Evolutionary conservation across 192 early-diverging fungal genomes (phyloP), one percentile per base, ranked within the genome.

Genomic region (Podila epigama): DNA sequence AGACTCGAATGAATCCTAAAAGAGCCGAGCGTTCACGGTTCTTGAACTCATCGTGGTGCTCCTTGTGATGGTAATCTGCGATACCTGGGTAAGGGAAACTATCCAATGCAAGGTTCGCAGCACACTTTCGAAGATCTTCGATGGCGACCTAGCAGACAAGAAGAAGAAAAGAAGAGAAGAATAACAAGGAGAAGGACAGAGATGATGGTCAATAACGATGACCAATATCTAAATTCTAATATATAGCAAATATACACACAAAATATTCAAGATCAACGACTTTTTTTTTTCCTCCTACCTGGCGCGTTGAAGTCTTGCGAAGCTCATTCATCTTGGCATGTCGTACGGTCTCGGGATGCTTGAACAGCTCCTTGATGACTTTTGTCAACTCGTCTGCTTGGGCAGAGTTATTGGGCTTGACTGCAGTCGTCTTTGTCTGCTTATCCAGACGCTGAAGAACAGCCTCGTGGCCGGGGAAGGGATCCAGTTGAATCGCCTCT

Each of bases 61-160:
- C 75, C 37, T 63, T 80, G 37, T 84, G 79, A 80, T 87, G 88
- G 39, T 80, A 79, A 32, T 91, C 85, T 50, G 85, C 86, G 15
- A 69, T 85, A 34, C 79, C 70, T 5, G 71, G 63, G 27, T 64
- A 79, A 22, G 79, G 67, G 66, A 92, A 92, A 32, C 82, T 81
- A n/a, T 82, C 72, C 25, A 71, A 35, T 33, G 80, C 75, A 7
- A 86, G 67, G 42, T 84, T 81, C n/a, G 80, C 64, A 4, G 68
- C 67, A 41, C 81, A 84, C 62, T 86, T 84, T 48, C 82, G 84
- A 50, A 86, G 62, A 58, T 86, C 85, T 31, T 75, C 63, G 4
- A 86, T 68, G 13, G 84, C 72, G 48, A 60, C 69, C 83, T 86
- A 67, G 8, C 13, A 37, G 62, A 58, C 28, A 51, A 42, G 11